Evolutionary conservation across 1,139 yeast species (phyloP).

Genomic region (Candida tetrigidarum): DNA sequence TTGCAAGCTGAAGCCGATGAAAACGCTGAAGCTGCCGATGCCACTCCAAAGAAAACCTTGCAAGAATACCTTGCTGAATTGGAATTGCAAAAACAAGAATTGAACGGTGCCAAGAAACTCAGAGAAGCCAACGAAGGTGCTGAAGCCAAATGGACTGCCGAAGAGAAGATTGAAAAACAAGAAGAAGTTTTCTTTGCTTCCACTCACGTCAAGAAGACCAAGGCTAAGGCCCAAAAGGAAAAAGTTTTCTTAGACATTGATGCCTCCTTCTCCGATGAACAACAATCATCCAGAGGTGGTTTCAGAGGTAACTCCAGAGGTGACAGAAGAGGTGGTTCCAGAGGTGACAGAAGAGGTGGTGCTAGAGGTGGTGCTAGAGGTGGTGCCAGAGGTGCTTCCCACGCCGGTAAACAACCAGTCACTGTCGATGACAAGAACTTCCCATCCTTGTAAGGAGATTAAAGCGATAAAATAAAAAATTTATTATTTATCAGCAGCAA

Average conservation of each 20-base stretch:
- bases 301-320: slow-evolving; percentile 31
- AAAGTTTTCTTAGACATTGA: slow-evolving; percentile 71
- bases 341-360: slow-evolving; percentile 20
- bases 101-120: slow-evolving; percentile 43
- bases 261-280: slow-evolving; percentile 64
- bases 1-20: slow-evolving; percentile 42
- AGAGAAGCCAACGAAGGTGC: slow-evolving; percentile 66
- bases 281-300: slow-evolving; percentile 24
- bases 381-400: slow-evolving; percentile 33
- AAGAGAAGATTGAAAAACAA: slow-evolving; percentile 65
- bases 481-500: neutral
- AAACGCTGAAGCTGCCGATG: slow-evolving; percentile 42
- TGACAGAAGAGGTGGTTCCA: slow-evolving; percentile 43
- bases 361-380: slow-evolving; percentile 35
- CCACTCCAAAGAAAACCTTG: slow-evolving; percentile 60
- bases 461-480: neutral
- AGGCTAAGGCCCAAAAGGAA: slow-evolving; percentile 66
- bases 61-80: slow-evolving; percentile 76
- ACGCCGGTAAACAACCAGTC: slow-evolving; percentile 43
- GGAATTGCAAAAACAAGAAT: slow-evolving; percentile 49
- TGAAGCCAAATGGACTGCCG: slow-evolving; percentile 61
- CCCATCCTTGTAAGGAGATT: slow-evolving; percentile 53
- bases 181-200: slow-evolving; percentile 60
- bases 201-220: slow-evolving; percentile 61
- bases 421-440: slow-evolving; percentile 60